Evolutionary conservation across 805 yeast species (phyloP).

Genomic region (Monosporozyma servazzii): DNA sequence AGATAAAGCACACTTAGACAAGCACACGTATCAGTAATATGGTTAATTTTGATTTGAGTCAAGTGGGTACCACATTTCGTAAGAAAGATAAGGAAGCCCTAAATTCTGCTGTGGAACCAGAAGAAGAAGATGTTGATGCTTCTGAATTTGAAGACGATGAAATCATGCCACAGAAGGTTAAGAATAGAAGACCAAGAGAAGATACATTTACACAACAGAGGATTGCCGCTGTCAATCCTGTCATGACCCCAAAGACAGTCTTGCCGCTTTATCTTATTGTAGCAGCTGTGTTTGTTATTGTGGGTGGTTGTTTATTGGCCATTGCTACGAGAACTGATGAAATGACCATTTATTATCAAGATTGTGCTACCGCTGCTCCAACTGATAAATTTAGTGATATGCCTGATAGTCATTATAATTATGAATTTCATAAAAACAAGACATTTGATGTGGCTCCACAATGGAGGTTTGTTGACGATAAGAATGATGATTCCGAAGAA

Average conservation of each 20-base stretch:
- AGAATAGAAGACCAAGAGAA: slow-evolving; percentile 57
- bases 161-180: slow-evolving; percentile 33
- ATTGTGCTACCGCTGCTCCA: slow-evolving; percentile 51
- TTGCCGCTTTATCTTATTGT: slow-evolving; percentile 68
- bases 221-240: slow-evolving; percentile 57
- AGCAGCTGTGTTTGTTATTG: slow-evolving; percentile 77
- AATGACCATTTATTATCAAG: slow-evolving; percentile 62
- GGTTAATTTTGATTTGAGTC: slow-evolving; percentile 24
- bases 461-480: slow-evolving; percentile 52
- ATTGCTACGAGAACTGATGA: slow-evolving; percentile 67
- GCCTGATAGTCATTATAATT: slow-evolving; percentile 46
- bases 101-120: slow-evolving; percentile 12
- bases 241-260: slow-evolving; percentile 82
- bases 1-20: neutral
- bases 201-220: slow-evolving; percentile 68
- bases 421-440: slow-evolving; percentile 45
- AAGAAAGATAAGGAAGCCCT: slow-evolving; percentile 19
- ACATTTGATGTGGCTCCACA: slow-evolving; percentile 38
- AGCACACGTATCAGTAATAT: slow-evolving; percentile 3
- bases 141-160: slow-evolving; percentile 34
- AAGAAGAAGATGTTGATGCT: slow-evolving; percentile 29
- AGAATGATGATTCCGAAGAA: slow-evolving; percentile 41
- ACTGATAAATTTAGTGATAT: slow-evolving; percentile 38
- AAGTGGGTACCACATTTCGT: slow-evolving; percentile 23
- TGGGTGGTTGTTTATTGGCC: slow-evolving; percentile 75